A percentile compares a stretch with the other conserved stretches of the same genome.
Evolutionary conservation across 2,329 filamentous ascomycete genomes (phyloP).

Genomic region (Aspergillus latus): DNA sequence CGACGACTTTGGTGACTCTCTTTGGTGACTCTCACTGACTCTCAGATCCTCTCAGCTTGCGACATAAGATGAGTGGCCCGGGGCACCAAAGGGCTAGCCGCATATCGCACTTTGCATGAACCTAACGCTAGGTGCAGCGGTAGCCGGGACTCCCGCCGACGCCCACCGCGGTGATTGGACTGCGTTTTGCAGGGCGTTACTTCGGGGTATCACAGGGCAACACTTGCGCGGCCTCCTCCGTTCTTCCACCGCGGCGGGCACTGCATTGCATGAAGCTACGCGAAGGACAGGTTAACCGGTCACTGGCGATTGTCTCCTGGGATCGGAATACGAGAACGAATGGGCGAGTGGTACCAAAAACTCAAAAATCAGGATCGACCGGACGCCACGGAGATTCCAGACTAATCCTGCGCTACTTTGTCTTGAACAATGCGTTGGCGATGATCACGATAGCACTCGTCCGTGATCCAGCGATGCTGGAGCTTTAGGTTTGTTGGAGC

Average conservation of each 20-base stretch:
- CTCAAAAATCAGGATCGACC: conserved; percentile 1
- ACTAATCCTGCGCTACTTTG: neutral
- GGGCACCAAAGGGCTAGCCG: neutral
- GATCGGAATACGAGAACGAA: neutral
- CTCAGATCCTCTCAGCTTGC: neutral
- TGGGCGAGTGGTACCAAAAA: neutral
- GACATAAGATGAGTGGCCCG: neutral
- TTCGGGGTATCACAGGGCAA: conserved; percentile 9
- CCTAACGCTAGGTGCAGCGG: neutral
- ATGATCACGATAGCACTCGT: neutral
- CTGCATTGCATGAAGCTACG: neutral
- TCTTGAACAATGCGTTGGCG: neutral
- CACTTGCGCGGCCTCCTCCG: neutral
- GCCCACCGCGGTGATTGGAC: neutral
- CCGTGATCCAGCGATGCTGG: neutral
- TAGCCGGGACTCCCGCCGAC: neutral
- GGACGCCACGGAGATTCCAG: neutral
- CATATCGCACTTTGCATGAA: neutral
- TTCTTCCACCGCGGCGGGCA: neutral
- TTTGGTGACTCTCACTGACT: neutral
- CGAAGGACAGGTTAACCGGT: neutral
- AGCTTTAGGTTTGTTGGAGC: conserved; percentile 1
- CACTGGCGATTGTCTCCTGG: neutral
- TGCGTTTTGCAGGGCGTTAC: neutral
- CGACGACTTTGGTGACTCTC: neutral